These are phyloP conservation scores for Boletus speciosus DNA, from an alignment of 768 basidiomycete species.

Conservation along the genomic window DNA sequence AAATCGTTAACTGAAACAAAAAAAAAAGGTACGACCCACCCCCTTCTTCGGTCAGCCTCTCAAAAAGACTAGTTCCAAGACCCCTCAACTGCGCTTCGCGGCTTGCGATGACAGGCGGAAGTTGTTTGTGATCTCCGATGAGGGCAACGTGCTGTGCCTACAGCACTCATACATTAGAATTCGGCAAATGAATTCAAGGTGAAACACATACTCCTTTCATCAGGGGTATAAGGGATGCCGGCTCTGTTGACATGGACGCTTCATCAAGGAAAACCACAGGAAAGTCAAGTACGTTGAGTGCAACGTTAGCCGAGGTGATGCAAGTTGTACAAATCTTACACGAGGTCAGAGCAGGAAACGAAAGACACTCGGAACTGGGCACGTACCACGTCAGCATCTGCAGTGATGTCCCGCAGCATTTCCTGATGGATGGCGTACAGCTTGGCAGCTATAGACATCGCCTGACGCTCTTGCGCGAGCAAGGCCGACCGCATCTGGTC, in stretches of 20 bases:
- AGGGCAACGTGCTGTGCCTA: constrained; percentile 81
- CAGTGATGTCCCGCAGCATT: constrained; percentile 64
- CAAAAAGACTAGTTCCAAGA: constrained; percentile 80
- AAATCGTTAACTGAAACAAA: not conserved
- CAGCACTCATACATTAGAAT: constrained; percentile 13
- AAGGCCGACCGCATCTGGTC: constrained; percentile 29
- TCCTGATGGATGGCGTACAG: constrained; percentile 54
- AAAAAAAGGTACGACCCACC: constrained; percentile 44
- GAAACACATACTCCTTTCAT: constrained; percentile 82
- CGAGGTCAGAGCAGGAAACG: constrained; percentile 4
- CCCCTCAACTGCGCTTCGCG: constrained; percentile 70
- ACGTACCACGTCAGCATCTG: constrained; percentile 70
- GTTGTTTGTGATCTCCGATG: constrained; percentile 96
- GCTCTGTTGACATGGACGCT: constrained; percentile 95
- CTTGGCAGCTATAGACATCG: constrained; percentile 37
- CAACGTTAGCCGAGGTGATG: constrained; percentile 66
- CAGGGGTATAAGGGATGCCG: constrained; percentile 83
- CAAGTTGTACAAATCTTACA: constrained; percentile 85
- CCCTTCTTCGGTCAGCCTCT: constrained; percentile 80
- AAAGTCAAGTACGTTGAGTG: constrained; percentile 75
- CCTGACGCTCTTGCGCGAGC: constrained; percentile 29
- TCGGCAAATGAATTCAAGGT: constrained; percentile 2
- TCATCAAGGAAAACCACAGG: constrained; percentile 94
- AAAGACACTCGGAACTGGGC: not conserved
- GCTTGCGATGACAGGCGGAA: constrained; percentile 84